These are phyloP conservation scores for Globisporangium barbulae DNA, from an alignment of 352 stramenopile genomes.

Conservation along the genomic window DNA sequence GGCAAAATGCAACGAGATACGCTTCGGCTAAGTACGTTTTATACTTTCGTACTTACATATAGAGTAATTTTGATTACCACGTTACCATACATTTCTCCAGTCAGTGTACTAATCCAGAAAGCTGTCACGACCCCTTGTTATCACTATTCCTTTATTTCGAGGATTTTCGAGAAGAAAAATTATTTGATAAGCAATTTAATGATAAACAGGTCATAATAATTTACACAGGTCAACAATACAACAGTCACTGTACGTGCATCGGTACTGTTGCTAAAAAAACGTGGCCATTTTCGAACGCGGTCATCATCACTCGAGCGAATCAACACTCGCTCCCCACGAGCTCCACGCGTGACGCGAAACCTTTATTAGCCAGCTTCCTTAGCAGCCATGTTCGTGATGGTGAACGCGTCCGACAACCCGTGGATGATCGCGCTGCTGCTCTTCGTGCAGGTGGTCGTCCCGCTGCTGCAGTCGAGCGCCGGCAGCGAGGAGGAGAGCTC, in stretches of 20 bases:
- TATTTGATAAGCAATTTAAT: background rate
- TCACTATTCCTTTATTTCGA: background rate
- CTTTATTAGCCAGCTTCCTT: background rate
- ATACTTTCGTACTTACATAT: background rate
- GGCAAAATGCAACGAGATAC: conserved; percentile 2
- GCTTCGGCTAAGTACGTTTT: background rate
- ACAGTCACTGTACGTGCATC: background rate
- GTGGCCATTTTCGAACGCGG: conserved; percentile 2
- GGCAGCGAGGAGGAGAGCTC: conserved; percentile 43
- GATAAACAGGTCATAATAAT: background rate
- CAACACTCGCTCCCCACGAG: background rate
- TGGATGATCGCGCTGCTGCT: conserved; percentile 78
- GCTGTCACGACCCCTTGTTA: background rate
- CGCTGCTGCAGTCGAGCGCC: conserved; percentile 69
- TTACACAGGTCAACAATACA: background rate
- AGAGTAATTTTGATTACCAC: background rate
- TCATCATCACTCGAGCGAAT: background rate
- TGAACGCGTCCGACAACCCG: conserved; percentile 74
- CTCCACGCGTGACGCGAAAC: background rate
- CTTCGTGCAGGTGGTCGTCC: conserved; percentile 74
- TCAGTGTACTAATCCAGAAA: background rate
- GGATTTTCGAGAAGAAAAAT: too few species aligned
- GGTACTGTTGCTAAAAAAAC: background rate
- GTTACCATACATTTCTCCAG: background rate
- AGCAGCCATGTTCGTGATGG: conserved; percentile 68